These are phyloP conservation scores for Gleditsia sinensis DNA, from an alignment of 306 rosid genomes.

Conservation along the genomic window DNA sequence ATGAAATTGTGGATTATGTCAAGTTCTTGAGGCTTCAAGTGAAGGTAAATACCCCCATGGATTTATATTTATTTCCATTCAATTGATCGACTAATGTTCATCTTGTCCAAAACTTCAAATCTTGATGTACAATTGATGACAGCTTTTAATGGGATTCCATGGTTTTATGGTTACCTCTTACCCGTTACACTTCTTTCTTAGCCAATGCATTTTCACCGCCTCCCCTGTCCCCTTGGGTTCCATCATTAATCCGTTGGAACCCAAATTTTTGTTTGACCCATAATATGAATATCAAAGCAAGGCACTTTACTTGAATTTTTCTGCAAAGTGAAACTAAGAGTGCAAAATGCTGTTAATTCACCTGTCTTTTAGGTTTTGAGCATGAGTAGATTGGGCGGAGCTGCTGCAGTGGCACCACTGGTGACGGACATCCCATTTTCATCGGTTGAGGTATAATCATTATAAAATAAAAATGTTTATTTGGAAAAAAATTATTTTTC, in stretches of 20 bases:
- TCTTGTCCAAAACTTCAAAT: too few species aligned
- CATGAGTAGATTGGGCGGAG: slow-evolving; percentile 99
- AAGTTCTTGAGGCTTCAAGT: slow-evolving; percentile 97
- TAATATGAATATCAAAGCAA: slow-evolving; percentile 26
- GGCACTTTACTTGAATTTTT: slow-evolving; percentile 24
- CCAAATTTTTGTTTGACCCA: slow-evolving; percentile 10
- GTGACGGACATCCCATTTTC: slow-evolving; percentile 92
- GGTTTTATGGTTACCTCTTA: slow-evolving; percentile 26
- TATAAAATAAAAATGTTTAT: neutral
- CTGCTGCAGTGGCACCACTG: slow-evolving; percentile 96
- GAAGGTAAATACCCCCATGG: slow-evolving; percentile 56
- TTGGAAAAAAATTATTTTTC: neutral
- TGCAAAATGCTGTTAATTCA: slow-evolving; percentile 11
- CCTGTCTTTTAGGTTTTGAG: slow-evolving; percentile 81
- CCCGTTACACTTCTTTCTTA: too few species aligned
- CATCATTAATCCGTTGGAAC: slow-evolving; percentile 5
- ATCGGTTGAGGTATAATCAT: slow-evolving; percentile 75
- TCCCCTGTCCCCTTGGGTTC: too few species aligned
- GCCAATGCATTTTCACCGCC: slow-evolving; percentile 19
- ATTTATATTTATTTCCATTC: slow-evolving; percentile 13
- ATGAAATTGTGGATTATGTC: slow-evolving; percentile 94
- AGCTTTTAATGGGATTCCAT: neutral
- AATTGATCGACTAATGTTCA: too few species aligned
- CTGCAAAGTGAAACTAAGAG: slow-evolving; percentile 3
- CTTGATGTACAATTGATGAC: neutral